phyloP scores from a whole-genome alignment of 2,329 filamentous ascomycete species.

The Madurella mycetomatis region DNA sequence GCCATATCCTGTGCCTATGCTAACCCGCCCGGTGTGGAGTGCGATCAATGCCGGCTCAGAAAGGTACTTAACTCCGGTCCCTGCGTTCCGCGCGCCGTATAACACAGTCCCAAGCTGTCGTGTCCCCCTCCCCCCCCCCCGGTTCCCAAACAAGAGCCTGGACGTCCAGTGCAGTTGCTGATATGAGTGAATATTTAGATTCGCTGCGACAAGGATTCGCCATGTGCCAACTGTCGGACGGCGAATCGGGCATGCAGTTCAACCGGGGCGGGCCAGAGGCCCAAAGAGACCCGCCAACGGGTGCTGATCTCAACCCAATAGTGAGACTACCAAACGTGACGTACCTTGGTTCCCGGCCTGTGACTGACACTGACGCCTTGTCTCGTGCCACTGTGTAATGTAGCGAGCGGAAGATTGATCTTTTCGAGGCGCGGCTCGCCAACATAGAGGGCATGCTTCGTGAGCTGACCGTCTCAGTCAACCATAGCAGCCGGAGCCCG shows the following conservation, averaged over 20 bases:
- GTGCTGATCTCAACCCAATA: conserved; percentile 59
- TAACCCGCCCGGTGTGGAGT: conserved; percentile 31
- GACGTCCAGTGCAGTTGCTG: neutral
- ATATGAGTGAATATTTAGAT: conserved; percentile 37
- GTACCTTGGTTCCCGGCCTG: too few relatives aligned
- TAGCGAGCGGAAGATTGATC: conserved; percentile 35
- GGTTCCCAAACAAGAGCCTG: neutral
- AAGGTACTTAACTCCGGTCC: conserved; percentile 19
- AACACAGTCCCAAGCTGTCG: neutral
- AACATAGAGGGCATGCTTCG: conserved; percentile 37
- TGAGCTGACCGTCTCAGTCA: conserved; percentile 28
- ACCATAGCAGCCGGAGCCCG: conserved; percentile 13
- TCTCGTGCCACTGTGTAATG: conserved; percentile 30
- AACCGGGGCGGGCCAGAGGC: conserved; percentile 50
- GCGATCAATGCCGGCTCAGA: conserved; percentile 37
- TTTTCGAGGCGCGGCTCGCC: conserved; percentile 36
- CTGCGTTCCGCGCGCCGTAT: neutral
- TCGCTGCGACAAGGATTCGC: conserved; percentile 54
- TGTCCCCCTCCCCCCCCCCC: neutral
- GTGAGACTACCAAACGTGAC: conserved; percentile 34
- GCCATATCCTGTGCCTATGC: neutral
- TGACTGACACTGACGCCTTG: neutral
- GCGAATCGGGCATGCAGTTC: conserved; percentile 52
- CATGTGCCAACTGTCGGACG: conserved; percentile 54
- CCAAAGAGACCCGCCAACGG: conserved; percentile 51